Base-by-base conservation (phyloP, 768 basidiomycete genomes). In the Hemileccinum impolitum region DNA sequence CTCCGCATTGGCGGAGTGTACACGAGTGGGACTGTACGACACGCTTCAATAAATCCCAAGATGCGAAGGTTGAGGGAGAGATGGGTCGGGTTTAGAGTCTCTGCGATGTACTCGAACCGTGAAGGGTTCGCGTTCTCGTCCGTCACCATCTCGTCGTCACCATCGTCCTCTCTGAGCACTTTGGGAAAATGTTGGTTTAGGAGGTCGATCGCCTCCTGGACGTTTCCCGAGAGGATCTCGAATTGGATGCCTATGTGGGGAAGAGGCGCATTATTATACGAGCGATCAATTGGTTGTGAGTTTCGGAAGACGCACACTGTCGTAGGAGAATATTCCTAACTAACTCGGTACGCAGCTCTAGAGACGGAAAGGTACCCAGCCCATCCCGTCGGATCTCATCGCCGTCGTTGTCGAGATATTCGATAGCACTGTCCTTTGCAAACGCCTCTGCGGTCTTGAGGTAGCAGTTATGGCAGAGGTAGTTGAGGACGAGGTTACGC, bases 11-110 rank as follows among this genome's bases (percentile, higher is more conserved):
- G 62, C 50, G 21, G 69, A 55, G 32, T 65, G 58, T 76, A 77
- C 3, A 70, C 69, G 15, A 90, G 74, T 4, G 89, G 87, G 12
- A 78, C 64, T 3, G 87, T 86, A 25, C 92, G 82, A 54, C 90
- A 83, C 18, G 84, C 78, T 67, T 97, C 94, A 60, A 90, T 84
- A 70, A 96, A 97, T 2, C 81, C 80, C 36, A 88, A 84, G 41
- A 96, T 89, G 43, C 85, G 86, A 34, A 97, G 82, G 62, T 96
- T 94, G 52, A 97, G 77, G 15, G 74, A 72, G 45, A 95, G 75
- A 58, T 93, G 90, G 2, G 73, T 66, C n/a, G 92, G 86, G 40
- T 85, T 75, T 6, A 91, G 85, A 2, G 80, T 85, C 3, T 81
- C 70, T 21, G 79, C 70, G 18, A 78, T 64, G 54, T 81, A 85